Conservation (phyloP, 148 eudicot species). For the Chenopodium suecicum region DNA sequence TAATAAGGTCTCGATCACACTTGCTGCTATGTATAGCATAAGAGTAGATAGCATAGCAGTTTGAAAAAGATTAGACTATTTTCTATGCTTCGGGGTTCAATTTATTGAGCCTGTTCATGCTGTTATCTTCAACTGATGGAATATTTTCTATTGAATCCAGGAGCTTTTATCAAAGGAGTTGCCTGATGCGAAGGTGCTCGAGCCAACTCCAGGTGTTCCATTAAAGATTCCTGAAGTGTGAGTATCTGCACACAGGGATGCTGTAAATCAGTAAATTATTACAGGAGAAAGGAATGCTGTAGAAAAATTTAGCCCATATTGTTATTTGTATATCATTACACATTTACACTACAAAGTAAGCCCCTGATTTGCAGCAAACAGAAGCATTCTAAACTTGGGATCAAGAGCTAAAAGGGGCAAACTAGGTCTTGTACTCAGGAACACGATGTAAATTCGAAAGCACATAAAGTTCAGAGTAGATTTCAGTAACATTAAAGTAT, state of each 20-base stretch:
- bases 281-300: neutral
- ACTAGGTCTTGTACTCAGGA: too few species aligned
- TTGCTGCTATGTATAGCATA: neutral
- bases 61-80: neutral
- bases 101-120: neutral
- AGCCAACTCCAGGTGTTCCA: constrained; percentile 75
- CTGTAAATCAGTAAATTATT: neutral
- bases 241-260: neutral
- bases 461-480: too few species aligned
- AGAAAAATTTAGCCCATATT: neutral
- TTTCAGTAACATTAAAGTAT: too few species aligned
- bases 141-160: constrained; percentile 41
- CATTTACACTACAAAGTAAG: neutral
- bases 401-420: too few species aligned
- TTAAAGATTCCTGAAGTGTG: constrained; percentile 44
- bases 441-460: too few species aligned
- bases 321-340: neutral
- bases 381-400: too few species aligned
- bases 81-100: neutral
- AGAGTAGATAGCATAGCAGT: neutral
- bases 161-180: constrained; percentile 62
- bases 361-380: neutral
- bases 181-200: constrained; percentile 60
- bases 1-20: neutral
- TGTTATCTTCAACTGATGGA: neutral